These are phyloP conservation scores for Gloeophyllum trabeum DNA, from an alignment of 768 basidiomycete species.

Conservation along the genomic window DNA sequence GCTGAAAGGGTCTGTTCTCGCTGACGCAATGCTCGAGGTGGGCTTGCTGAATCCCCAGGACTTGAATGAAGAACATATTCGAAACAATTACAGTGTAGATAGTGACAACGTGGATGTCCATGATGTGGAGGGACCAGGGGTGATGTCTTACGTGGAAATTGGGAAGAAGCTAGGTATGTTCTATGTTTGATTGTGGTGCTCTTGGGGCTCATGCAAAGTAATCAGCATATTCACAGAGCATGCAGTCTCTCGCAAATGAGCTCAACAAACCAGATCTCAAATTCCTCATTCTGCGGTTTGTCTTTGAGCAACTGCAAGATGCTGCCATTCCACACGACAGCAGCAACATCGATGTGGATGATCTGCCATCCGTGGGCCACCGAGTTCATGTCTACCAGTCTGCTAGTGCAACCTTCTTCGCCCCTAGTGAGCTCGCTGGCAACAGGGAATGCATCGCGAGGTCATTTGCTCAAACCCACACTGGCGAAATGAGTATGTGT, in stretches of 20 bases:
- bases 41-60: neutral
- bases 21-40: conserved; percentile 1
- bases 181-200: neutral
- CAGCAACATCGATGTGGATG: neutral
- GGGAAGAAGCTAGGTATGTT: neutral
- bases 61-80: neutral
- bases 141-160: neutral
- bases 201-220: conserved; percentile 5
- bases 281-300: conserved; percentile 13
- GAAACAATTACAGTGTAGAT: no score
- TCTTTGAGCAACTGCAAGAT: conserved; percentile 14
- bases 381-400: conserved; percentile 16
- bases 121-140: neutral
- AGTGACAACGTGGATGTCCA: neutral
- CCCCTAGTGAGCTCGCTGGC: conserved; percentile 14
- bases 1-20: conserved; percentile 8
- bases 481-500: neutral
- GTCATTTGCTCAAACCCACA: neutral
- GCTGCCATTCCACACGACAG: conserved; percentile 6
- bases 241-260: conserved; percentile 5
- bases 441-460: conserved; percentile 10
- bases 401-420: conserved; percentile 15
- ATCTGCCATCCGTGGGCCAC: conserved; percentile 9
- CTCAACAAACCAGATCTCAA: conserved; percentile 12
- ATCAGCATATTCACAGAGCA: conserved; percentile 4